Evolutionary conservation across 2,329 filamentous ascomycete species (phyloP).

Genomic region (Diaporthe ampelina): DNA sequence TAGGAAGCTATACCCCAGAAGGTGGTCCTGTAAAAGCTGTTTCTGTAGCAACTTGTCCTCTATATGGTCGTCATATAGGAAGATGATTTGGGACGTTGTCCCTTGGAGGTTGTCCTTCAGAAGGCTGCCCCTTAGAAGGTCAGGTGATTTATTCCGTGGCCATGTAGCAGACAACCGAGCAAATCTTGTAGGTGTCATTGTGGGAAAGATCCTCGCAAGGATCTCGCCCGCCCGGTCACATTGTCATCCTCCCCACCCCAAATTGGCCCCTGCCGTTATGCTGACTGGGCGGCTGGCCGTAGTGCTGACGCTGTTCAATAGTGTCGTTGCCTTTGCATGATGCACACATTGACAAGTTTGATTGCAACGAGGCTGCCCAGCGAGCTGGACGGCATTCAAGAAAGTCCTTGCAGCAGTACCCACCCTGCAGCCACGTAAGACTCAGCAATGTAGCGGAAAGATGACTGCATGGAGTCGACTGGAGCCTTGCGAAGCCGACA

Average conservation of each 20-base stretch:
- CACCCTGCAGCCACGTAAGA: not conserved
- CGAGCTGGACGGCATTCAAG: not conserved
- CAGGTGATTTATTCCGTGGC: too few species aligned
- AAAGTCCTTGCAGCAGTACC: not conserved
- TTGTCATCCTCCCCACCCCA: not conserved
- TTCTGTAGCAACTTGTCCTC: too few species aligned
- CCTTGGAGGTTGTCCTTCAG: too few species aligned
- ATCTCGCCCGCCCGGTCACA: not conserved
- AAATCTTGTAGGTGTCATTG: too few species aligned
- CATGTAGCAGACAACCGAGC: too few species aligned
- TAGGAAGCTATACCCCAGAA: too few species aligned
- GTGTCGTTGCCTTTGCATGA: not conserved
- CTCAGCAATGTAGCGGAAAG: not conserved
- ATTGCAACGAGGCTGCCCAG: not conserved
- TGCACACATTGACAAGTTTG: not conserved
- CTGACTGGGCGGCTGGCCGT: not conserved
- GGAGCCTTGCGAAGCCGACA: constrained; percentile 2
- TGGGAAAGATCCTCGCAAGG: not conserved
- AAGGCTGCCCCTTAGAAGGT: too few species aligned
- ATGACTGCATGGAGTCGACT: not conserved
- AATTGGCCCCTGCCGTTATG: not conserved
- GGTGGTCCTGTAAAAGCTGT: too few species aligned
- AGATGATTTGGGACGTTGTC: too few species aligned
- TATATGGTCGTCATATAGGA: too few species aligned
- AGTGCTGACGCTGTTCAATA: not conserved